Evolutionary conservation across 495 filamentous ascomycete species (phyloP).

Genomic region (Sordaria brevicollis): DNA sequence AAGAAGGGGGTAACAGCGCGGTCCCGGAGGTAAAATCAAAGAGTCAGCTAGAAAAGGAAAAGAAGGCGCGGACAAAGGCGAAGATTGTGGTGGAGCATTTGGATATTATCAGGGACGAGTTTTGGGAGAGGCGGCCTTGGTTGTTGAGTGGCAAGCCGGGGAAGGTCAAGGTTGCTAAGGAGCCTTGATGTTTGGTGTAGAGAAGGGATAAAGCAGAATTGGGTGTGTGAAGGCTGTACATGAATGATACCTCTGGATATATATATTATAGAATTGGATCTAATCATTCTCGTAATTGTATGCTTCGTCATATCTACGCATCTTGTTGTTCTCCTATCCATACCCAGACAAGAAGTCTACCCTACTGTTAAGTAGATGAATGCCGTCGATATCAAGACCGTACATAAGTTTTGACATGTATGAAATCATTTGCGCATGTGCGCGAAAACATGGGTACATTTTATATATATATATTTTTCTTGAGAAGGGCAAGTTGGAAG

Average conservation of each 20-base stretch:
- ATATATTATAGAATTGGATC: no score
- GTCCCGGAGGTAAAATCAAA: conserved; percentile 48
- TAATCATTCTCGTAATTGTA: no score
- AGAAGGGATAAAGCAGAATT: neutral
- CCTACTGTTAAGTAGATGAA: no score
- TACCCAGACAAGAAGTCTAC: no score
- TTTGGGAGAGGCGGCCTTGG: conserved; percentile 84
- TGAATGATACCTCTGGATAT: neutral
- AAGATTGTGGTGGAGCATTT: conserved; percentile 70
- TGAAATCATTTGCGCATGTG: no score
- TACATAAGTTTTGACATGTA: no score
- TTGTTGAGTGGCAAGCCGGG: conserved; percentile 67
- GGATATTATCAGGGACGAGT: conserved; percentile 89
- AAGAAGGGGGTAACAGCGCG: conserved; percentile 21
- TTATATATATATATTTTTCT: no score
- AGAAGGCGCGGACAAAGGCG: conserved; percentile 64
- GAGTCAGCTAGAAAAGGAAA: conserved; percentile 67
- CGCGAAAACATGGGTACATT: no score
- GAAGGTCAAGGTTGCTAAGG: conserved; percentile 52
- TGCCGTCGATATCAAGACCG: no score
- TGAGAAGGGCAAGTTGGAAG: no score
- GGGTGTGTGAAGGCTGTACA: neutral
- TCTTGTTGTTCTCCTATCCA: no score
- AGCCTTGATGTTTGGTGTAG: conserved; percentile 22
- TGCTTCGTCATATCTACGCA: no score